These are phyloP conservation scores for Ceratobasidium papillatum DNA, from an alignment of 1,284 basidiomycete genomes.

Conservation along the genomic window DNA sequence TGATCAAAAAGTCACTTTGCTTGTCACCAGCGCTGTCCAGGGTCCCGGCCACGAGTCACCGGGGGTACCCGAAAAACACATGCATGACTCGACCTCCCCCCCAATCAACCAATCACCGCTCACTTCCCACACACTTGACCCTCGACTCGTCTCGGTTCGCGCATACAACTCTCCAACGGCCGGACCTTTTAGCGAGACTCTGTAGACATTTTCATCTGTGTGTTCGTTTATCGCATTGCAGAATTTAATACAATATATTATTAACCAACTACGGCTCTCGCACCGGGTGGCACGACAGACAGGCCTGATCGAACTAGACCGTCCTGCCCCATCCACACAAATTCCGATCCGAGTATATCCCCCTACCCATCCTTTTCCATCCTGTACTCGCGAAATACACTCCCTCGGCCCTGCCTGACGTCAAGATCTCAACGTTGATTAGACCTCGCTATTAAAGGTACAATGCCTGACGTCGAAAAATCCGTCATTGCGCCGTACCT, in stretches of 20 bases:
- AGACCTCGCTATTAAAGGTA: too few relatives aligned
- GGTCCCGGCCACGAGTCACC: not conserved
- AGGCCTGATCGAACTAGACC: not conserved
- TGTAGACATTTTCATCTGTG: too few relatives aligned
- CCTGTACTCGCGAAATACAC: not conserved
- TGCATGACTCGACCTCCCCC: not conserved
- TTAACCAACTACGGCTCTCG: not conserved
- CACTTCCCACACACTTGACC: constrained; percentile 7
- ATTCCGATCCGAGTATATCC: not conserved
- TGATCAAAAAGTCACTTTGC: not conserved
- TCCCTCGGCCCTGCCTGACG: not conserved
- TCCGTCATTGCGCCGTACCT: not conserved
- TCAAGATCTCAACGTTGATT: not conserved
- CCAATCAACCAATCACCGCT: constrained; percentile 10
- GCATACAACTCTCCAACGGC: constrained; percentile 10
- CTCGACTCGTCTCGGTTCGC: constrained; percentile 4
- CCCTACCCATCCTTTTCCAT: not conserved
- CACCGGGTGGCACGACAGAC: not conserved
- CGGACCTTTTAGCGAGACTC: not conserved
- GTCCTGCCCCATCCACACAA: not conserved
- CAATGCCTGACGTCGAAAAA: too few relatives aligned
- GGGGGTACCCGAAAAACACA: not conserved
- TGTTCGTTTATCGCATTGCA: too few relatives aligned
- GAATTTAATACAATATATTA: too few relatives aligned
- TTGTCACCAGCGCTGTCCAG: not conserved